phyloP scores from a whole-genome alignment of 106 monocot genomes.

The Acanthochlamys bracteata region DNA sequence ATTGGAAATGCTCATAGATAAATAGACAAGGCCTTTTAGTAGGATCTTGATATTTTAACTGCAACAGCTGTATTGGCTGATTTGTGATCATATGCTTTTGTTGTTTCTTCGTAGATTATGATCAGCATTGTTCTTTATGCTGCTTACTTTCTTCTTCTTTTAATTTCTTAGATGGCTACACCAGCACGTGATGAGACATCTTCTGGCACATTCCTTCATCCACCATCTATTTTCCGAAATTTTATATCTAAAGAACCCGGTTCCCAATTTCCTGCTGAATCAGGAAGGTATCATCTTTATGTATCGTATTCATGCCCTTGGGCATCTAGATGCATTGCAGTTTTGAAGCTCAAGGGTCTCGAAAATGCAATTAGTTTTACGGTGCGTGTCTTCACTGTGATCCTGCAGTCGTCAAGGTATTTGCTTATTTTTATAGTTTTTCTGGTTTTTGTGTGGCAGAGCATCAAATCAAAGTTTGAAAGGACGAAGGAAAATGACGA shows the following conservation, averaged over 20 bases:
- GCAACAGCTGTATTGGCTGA: no score
- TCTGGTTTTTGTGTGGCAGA: conserved; percentile 12
- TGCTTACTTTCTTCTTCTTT: neutral
- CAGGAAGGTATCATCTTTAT: conserved; percentile 91
- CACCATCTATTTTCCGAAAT: conserved; percentile 73
- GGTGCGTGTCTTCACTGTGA: conserved; percentile 15
- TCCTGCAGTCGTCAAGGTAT: no score
- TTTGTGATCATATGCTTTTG: no score
- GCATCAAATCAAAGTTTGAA: conserved; percentile 79
- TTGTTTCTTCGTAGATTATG: neutral
- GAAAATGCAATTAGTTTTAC: conserved; percentile 67
- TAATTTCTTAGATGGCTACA: conserved; percentile 43
- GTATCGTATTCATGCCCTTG: conserved; percentile 95
- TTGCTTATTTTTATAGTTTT: neutral
- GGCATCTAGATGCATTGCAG: conserved; percentile 87
- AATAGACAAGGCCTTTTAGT: no score
- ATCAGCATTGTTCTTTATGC: neutral
- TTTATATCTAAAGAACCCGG: conserved; percentile 54
- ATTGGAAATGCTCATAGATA: no score
- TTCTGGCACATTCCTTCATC: conserved; percentile 63
- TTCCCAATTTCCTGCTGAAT: conserved; percentile 72
- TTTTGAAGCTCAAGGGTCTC: conserved; percentile 83
- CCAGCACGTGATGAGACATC: conserved; percentile 57
- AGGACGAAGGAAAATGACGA: conserved; percentile 88
- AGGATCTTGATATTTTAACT: no score